Percentiles rank a stretch among this genome's conserved stretches.
These are phyloP conservation scores for Cryptococcus sp. DNA, from an alignment of 1,284 basidiomycete genomes.

Conservation along the genomic window DNA sequence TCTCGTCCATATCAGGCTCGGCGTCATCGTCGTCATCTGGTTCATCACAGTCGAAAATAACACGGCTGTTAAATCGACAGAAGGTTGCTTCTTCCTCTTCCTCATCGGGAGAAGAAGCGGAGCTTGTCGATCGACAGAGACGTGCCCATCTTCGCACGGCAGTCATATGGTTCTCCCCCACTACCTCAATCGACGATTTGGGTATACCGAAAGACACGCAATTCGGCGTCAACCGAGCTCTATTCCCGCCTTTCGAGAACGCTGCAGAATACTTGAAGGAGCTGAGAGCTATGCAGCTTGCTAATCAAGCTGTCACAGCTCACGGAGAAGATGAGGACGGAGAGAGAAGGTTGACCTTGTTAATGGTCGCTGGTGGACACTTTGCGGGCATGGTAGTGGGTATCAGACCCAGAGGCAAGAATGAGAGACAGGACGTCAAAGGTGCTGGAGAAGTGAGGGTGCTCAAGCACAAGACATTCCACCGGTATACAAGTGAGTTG, in stretches of 20 bases:
- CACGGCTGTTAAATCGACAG: slow-evolving; percentile 67
- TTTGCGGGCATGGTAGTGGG: slow-evolving; percentile 88
- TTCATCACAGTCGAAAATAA: slow-evolving; percentile 53
- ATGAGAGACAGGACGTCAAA: slow-evolving; percentile 59
- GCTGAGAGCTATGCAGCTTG: slow-evolving; percentile 67
- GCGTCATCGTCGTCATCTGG: slow-evolving; percentile 66
- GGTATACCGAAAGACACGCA: slow-evolving; percentile 66
- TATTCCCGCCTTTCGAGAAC: slow-evolving; percentile 63
- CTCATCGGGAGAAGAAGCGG: slow-evolving; percentile 46
- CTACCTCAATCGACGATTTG: slow-evolving; percentile 48
- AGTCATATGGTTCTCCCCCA: slow-evolving; percentile 80
- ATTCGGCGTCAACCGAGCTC: slow-evolving; percentile 78
- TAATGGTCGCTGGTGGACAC: slow-evolving; percentile 96
- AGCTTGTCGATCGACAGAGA: slow-evolving; percentile 45
- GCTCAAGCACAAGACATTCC: slow-evolving; percentile 92
- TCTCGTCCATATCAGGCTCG: slow-evolving; percentile 88
- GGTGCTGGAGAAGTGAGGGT: slow-evolving; percentile 69
- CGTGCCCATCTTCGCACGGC: slow-evolving; percentile 66
- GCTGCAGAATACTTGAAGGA: slow-evolving; percentile 51
- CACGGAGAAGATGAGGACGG: slow-evolving; percentile 55
- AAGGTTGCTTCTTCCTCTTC: slow-evolving; percentile 38
- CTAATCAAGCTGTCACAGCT: slow-evolving; percentile 57
- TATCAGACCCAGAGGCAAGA: slow-evolving; percentile 57
- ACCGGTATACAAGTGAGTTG: slow-evolving; percentile 88
- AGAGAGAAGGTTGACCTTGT: slow-evolving; percentile 84